Evolutionary conservation across 2,329 filamentous ascomycete genomes (phyloP), one percentile per base, ranked within the genome.

Genomic region (Myriosclerotinia duriaeana): DNA sequence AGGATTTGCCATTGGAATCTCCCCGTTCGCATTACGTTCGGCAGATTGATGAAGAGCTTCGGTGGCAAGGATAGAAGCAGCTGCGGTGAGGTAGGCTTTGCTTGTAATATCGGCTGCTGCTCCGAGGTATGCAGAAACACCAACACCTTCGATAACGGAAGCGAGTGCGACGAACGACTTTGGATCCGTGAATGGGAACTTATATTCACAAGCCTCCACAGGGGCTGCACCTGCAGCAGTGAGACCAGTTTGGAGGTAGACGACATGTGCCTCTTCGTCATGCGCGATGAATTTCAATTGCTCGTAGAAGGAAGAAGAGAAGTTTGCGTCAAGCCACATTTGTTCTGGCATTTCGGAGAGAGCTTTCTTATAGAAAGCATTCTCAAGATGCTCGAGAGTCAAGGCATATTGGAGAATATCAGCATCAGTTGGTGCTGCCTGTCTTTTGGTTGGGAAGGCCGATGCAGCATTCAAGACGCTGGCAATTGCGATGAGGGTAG

Each of bases 11-110:
- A 85, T 87, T 4, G 87, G 85, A 9, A 77, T 76, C 71, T 85
- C 75, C 61, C 79, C 77, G 30, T 81, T 76, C 15, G 79, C 79
- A 46, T 78, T 77, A 62, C 88, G 85, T 67, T 88, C 78, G 77
- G 86, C 87, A 3, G 87, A 79, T 11, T 84, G 84, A 78, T 90
- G 87, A n/a, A 88, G 83, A 48, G 87, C 83, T 73, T 90, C 87
- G 58, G 88, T 84, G 50, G 85, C 85, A 46, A 90, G 79, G 72
- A 91, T 86, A 64, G 83, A 82, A n/a, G 84, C 87, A 0, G 87
- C 87, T 6, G 84, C 84, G 0, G 84, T 84, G 46, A 90, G 78
- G 76, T 88, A 88, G 17, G 80, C 79, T 72, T 85, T 83, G 72
- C 82, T 80, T 68, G 84, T 81, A 69, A 87, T 86, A 67, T 81